Base-by-base conservation (phyloP, 78 protist species). In the Creolimax fragrantissima region DNA sequence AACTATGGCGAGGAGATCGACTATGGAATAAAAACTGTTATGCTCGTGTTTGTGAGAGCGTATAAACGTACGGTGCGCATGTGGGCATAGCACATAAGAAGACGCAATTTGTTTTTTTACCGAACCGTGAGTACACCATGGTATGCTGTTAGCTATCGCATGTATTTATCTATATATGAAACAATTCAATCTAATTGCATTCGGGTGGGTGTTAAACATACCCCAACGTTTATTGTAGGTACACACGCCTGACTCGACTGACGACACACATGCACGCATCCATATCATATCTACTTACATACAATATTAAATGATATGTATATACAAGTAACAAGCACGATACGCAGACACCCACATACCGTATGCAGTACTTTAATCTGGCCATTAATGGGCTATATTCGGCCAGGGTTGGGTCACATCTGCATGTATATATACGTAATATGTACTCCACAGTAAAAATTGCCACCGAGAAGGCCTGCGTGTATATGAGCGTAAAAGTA, bases 1-100 rank as follows among this genome's bases (percentile, higher is more conserved):
- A 11, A 90, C 39, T n/a, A 90, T 90, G 4, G 92, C 92, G 35
- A 7, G 35, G 41, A 90, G 84, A 42, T 90, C 92, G 3, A 90
- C 92, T 39, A 90, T 41, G 83, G 92, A 58, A 43, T 24, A 90
- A n/a, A 90, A 90, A 5, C 42, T 24, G 84, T 41, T 84, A 42
- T 84, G 41, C 86, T 43, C 5, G 43, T 66, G 81, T n/a, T 66
- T n/a, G 32, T 66, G 32, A 66, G 32, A 66, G 32, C 32, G 32
- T 66, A 66, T 66, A 66, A 32, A 66, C 32, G 32, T 66, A 66
- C 43, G 32, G 32, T 32, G 32, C 43, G 32, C 81, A n/a, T n/a
- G n/a, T n/a, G n/a, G n/a, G n/a, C n/a, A n/a, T n/a, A n/a, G n/a
- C n/a, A n/a, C n/a, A n/a, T n/a, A n/a, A n/a, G n/a, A n/a, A n/a